Conservation (phyloP, 129 eudicot genomes). For the Flaveria brownii region DNA sequence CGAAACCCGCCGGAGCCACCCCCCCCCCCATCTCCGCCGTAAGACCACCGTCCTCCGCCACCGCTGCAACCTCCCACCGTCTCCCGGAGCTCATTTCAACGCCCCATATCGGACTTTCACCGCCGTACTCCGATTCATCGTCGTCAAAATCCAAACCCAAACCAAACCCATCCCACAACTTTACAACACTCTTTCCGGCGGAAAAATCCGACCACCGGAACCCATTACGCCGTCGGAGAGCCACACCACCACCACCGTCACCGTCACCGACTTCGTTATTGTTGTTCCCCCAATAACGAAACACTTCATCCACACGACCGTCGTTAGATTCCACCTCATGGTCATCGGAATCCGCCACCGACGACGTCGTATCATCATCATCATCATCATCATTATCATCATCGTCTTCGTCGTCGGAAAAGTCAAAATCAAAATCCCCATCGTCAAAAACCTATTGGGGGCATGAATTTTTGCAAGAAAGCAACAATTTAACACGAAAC, state of each 20-base stretch:
- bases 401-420: constrained; percentile 51
- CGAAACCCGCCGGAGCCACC: constrained; percentile 46
- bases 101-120: constrained; percentile 48
- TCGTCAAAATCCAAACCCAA: constrained; percentile 63
- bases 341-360: constrained; percentile 48
- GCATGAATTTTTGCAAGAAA: constrained; percentile 29
- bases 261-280: neutral
- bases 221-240: constrained; percentile 47
- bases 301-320: constrained; percentile 36
- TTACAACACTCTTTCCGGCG: constrained; percentile 69
- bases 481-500: constrained; percentile 27
- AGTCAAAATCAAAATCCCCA: constrained; percentile 53
- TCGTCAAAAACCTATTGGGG: constrained; percentile 28
- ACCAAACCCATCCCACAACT: constrained; percentile 85
- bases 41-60: constrained; percentile 38
- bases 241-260: constrained; percentile 29
- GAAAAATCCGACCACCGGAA: constrained; percentile 70
- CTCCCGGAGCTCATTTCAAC: constrained; percentile 32
- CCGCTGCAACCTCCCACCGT: constrained; percentile 22
- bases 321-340: constrained; percentile 35
- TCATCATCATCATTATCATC: constrained; percentile 50
- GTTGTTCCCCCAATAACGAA: constrained; percentile 27
- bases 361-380: constrained; percentile 42
- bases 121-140: constrained; percentile 32
- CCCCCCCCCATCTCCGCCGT: constrained; percentile 45